Base-by-base conservation (phyloP, 176 grass and related monocot species). In the Carex kokanica region DNA sequence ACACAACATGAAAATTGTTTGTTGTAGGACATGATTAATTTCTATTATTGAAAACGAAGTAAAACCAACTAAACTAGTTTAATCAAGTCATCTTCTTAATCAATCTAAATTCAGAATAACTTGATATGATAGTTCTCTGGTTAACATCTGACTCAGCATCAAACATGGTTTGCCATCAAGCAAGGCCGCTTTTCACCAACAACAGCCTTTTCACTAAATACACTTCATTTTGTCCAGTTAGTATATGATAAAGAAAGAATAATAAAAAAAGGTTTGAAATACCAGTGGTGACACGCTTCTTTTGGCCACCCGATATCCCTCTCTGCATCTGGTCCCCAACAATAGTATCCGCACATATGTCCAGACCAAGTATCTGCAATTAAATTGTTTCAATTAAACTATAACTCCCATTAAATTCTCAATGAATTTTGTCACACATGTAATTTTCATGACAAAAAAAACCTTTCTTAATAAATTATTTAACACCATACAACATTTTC, bases 221-320 rank as follows among this genome's bases (percentile, higher is more conserved):
- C 1, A 74, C 15, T 25, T 16, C 20, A 25, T 21, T 24, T 20
- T 74, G 49, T 18, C 47, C 21, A 5, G 3, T 77, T 77, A 16
- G 32, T 55, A 67, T 6, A 36, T 29, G 49, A 87, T 54, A 65
- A 31, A 18, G 15, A 38, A 68, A 53, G 59, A 60, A 61, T 8
- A 43, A 43, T 38, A 81, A 41, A 81, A 16, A 31, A 18, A 78
- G 79, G 67, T 71, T 31, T 20, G 41, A 51, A 2, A 68, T 91
- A 95, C 96, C 96, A 17, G 96, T 99, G 41, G 96, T 99, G 86
- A 99, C 96, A 12, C 96, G 93, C 73, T 99, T 99, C 93, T 93
- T 95, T 82, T 99, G 96, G 47, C 96, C 96, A 0, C 96, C 96
- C 5, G 96, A 99, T 71, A 99, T 95, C 8, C 96, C 96, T 71